Conservation (phyloP, 768 basidiomycete species). For the Leucogyrophana mollusca region DNA sequence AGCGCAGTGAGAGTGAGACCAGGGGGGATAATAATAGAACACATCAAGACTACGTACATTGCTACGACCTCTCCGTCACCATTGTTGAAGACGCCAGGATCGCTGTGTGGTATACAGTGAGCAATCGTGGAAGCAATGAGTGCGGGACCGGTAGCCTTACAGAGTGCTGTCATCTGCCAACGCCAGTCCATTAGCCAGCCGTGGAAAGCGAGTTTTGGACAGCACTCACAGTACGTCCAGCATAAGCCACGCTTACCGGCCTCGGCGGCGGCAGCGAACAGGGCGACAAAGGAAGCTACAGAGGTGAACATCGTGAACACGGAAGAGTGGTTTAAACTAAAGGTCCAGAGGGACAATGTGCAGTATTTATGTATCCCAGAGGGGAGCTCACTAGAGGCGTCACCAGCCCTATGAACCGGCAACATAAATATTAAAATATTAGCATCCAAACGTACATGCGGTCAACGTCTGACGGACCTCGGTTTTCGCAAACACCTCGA, state of each 20-base stretch:
- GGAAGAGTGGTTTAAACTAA: no score
- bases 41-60: constrained; percentile 18
- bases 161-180: constrained; percentile 27
- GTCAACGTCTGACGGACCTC: no score
- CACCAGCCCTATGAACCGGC: no score
- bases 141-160: constrained; percentile 15
- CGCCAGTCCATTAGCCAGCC: not conserved
- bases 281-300: constrained; percentile 13
- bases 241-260: constrained; percentile 38
- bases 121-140: no score
- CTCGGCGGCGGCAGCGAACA: constrained; percentile 16
- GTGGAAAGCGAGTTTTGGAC: not conserved
- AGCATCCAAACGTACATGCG: no score
- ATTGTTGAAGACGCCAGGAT: constrained; percentile 31
- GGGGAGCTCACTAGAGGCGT: no score
- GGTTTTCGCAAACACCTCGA: no score
- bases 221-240: constrained; percentile 34
- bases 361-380: no score
- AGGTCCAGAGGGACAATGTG: no score
- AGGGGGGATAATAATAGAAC: not conserved
- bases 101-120: constrained; percentile 19
- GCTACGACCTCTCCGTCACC: constrained; percentile 32
- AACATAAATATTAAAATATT: no score
- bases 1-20: no score
- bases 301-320: constrained; percentile 15